Conservation (phyloP, 768 basidiomycete genomes). For the Cubamyces lactineus region DNA sequence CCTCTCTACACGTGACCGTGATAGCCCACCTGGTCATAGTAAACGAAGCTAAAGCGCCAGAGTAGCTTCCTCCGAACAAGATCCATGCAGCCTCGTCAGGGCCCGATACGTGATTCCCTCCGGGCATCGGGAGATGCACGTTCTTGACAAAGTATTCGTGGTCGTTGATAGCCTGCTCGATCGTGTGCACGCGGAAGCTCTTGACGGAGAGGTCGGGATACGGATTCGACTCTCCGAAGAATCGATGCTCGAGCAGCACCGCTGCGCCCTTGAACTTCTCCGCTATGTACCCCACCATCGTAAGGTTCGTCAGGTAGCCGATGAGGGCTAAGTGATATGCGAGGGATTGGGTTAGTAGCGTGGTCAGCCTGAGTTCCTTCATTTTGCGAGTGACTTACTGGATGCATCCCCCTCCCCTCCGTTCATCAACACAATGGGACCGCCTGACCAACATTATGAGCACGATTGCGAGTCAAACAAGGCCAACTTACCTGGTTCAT, state of each 20-base stretch:
- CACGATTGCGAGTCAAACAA: too few species aligned
- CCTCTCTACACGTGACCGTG: too few species aligned
- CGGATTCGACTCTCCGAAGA: conserved; percentile 73
- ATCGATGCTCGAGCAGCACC: conserved; percentile 71
- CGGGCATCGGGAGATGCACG: conserved; percentile 65
- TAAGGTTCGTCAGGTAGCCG: conserved; percentile 59
- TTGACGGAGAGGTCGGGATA: conserved; percentile 57
- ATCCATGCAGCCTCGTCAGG: conserved; percentile 49
- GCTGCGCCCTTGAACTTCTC: conserved; percentile 64
- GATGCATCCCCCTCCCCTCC: conserved; percentile 66
- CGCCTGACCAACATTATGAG: conserved; percentile 34
- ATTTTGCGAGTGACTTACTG: conserved; percentile 29
- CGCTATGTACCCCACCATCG: conserved; percentile 63
- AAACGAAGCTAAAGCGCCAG: not conserved
- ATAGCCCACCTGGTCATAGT: too few species aligned
- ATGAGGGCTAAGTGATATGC: conserved; percentile 24
- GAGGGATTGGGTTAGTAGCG: too few species aligned
- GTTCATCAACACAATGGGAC: conserved; percentile 64
- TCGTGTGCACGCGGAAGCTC: conserved; percentile 59
- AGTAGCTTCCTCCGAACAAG: conserved; percentile 43
- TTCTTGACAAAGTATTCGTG: conserved; percentile 67
- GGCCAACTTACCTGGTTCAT: conserved; percentile 44
- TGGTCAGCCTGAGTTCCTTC: too few species aligned
- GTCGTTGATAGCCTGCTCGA: conserved; percentile 74
- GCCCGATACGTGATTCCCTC: conserved; percentile 53